Percentiles rank a stretch among this genome's conserved stretches.
Evolutionary conservation across 2,329 filamentous ascomycete species (phyloP).

Genomic region (Ceratocystis papillata): DNA sequence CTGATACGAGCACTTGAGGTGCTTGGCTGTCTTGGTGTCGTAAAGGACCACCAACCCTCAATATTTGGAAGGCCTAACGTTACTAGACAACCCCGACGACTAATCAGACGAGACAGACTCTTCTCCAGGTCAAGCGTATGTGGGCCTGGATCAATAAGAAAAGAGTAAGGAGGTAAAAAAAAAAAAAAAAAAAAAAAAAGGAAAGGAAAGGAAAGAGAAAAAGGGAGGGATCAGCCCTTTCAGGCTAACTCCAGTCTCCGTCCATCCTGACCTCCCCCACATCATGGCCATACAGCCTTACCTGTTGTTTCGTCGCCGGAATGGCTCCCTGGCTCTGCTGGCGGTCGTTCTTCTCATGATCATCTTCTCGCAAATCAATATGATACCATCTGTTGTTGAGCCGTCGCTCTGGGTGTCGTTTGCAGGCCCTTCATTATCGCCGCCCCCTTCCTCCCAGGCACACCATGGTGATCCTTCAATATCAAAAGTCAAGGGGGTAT

Average conservation of each 20-base stretch:
- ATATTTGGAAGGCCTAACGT: no score
- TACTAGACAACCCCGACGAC: neutral
- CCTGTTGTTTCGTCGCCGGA: constrained; percentile 11
- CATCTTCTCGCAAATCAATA: constrained; percentile 1
- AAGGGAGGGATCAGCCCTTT: neutral
- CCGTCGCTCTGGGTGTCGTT: neutral
- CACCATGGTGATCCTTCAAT: constrained; percentile 4
- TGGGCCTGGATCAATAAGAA: neutral
- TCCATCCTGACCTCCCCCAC: neutral
- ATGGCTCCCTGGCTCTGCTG: constrained; percentile 3
- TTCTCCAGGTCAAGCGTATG: neutral
- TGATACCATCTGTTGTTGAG: neutral
- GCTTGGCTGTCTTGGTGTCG: neutral
- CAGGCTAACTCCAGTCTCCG: neutral
- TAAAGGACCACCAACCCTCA: no score
- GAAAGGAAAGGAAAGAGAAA: neutral
- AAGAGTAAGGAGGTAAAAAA: neutral
- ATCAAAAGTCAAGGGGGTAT: constrained; percentile 3
- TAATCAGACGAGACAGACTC: neutral
- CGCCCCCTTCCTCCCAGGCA: neutral
- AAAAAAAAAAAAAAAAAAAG: neutral
- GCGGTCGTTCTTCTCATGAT: neutral
- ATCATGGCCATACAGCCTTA: constrained; percentile 1
- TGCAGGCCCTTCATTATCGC: neutral
- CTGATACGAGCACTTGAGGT: neutral